A percentile compares a stretch with the other conserved stretches of the same genome.
Conservation (phyloP, 164 flowering plant genomes). For the Magnolia kwangsiensis region DNA sequence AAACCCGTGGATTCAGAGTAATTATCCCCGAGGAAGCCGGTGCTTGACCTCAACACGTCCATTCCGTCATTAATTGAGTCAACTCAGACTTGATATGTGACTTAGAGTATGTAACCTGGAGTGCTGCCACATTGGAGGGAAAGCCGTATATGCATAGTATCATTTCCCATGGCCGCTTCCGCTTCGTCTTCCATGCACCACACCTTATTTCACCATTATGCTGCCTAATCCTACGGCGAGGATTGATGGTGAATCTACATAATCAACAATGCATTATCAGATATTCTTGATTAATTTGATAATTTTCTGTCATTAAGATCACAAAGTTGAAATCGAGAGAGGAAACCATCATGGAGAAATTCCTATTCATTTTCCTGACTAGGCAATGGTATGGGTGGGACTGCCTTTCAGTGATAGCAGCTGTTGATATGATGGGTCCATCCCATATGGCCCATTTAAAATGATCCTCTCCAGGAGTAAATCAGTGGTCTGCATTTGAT, state of each 20-base stretch:
- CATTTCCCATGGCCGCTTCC: constrained; percentile 92
- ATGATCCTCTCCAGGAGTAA: too few species aligned
- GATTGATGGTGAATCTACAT: constrained; percentile 74
- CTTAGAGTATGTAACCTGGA: constrained; percentile 50
- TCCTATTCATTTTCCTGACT: background rate
- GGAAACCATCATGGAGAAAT: background rate
- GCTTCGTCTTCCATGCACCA: constrained; percentile 79
- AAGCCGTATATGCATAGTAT: constrained; percentile 80
- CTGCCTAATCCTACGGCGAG: constrained; percentile 73
- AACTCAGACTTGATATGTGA: too few species aligned
- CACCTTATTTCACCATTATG: constrained; percentile 73
- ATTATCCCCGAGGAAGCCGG: too few species aligned
- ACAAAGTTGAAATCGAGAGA: background rate
- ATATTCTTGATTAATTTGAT: background rate
- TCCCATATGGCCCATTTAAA: too few species aligned
- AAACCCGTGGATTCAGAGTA: too few species aligned
- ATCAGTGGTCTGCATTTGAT: too few species aligned
- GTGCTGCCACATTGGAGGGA: constrained; percentile 76
- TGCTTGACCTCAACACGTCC: too few species aligned
- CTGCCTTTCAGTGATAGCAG: too few species aligned
- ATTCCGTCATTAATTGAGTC: too few species aligned
- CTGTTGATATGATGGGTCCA: too few species aligned
- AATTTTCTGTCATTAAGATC: background rate
- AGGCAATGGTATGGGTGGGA: background rate
- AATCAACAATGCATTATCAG: background rate